A percentile compares a stretch with the other conserved stretches of the same genome.
These are phyloP conservation scores for Waltergamsia citrina DNA, from an alignment of 2,329 filamentous ascomycete genomes.

Conservation along the genomic window DNA sequence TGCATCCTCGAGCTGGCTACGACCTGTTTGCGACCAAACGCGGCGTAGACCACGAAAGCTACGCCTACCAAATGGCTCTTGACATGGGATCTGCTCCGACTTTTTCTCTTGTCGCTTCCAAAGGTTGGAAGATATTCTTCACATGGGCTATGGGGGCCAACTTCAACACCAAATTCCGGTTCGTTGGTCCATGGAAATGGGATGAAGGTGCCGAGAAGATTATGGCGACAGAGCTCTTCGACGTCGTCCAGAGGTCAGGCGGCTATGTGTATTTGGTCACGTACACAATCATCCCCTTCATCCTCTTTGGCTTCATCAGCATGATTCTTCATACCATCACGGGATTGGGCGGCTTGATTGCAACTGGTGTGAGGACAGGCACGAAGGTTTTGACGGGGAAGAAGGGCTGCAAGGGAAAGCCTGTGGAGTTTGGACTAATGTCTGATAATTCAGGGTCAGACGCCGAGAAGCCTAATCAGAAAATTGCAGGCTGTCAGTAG, in stretches of 20 bases:
- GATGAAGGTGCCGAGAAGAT: constrained; percentile 21
- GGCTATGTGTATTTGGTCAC: constrained; percentile 23
- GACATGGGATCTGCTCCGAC: constrained; percentile 30
- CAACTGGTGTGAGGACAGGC: neutral
- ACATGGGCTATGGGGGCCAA: constrained; percentile 39
- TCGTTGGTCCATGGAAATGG: constrained; percentile 33
- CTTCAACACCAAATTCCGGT: constrained; percentile 38
- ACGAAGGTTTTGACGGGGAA: neutral
- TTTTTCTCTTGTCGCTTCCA: constrained; percentile 19
- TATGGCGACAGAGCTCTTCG: constrained; percentile 31
- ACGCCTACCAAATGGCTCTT: constrained; percentile 30
- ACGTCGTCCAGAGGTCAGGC: constrained; percentile 23
- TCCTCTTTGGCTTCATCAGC: constrained; percentile 23
- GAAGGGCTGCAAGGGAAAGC: neutral
- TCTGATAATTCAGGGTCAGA: neutral
- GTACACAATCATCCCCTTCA: constrained; percentile 24
- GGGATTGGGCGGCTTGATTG: neutral
- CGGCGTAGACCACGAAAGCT: constrained; percentile 32
- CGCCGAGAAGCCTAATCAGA: too few species aligned
- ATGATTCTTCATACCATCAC: constrained; percentile 12
- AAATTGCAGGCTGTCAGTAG: too few species aligned
- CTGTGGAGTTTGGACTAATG: neutral
- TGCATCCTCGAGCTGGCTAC: constrained; percentile 22
- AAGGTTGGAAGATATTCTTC: constrained; percentile 26
- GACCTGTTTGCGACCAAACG: constrained; percentile 22